phyloP scores from a whole-genome alignment of 306 rosid genomes.

The Glycine tomentella region DNA sequence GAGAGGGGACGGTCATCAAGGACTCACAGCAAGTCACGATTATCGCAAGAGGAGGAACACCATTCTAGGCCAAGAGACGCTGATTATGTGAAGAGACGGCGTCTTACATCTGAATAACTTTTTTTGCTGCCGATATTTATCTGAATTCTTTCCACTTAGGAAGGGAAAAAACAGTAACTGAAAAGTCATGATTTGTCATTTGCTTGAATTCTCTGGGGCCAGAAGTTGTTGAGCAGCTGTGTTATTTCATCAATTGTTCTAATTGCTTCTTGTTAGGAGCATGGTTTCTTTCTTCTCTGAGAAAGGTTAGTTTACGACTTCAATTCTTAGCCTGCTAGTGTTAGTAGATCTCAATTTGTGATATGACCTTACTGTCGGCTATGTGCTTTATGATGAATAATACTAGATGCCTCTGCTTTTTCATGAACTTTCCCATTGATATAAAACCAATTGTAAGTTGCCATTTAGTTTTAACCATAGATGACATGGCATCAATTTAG shows the following conservation, averaged over 20 bases:
- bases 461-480: background rate
- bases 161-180: constrained; percentile 42
- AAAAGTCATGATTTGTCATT: constrained; percentile 48
- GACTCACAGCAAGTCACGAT: constrained; percentile 79
- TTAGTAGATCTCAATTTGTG: constrained; percentile 23
- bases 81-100: constrained; percentile 94
- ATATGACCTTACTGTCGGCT: background rate
- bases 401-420: background rate
- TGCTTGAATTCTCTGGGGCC: constrained; percentile 54
- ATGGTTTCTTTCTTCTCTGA: constrained; percentile 42
- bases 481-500: constrained; percentile 15
- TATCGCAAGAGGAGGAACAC: constrained; percentile 78
- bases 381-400: constrained; percentile 7
- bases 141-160: constrained; percentile 40
- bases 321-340: background rate
- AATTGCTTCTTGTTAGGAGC: constrained; percentile 54
- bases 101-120: constrained; percentile 80
- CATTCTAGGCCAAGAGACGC: constrained; percentile 92
- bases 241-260: constrained; percentile 49
- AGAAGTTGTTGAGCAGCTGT: constrained; percentile 58
- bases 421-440: background rate
- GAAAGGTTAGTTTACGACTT: constrained; percentile 58
- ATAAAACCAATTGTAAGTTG: background rate
- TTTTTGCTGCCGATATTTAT: constrained; percentile 37
- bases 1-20: constrained; percentile 87